A percentile compares a stretch with the other conserved stretches of the same genome.
Conservation (phyloP, 78 protist species). For the Tieghemostelium lacteum region DNA sequence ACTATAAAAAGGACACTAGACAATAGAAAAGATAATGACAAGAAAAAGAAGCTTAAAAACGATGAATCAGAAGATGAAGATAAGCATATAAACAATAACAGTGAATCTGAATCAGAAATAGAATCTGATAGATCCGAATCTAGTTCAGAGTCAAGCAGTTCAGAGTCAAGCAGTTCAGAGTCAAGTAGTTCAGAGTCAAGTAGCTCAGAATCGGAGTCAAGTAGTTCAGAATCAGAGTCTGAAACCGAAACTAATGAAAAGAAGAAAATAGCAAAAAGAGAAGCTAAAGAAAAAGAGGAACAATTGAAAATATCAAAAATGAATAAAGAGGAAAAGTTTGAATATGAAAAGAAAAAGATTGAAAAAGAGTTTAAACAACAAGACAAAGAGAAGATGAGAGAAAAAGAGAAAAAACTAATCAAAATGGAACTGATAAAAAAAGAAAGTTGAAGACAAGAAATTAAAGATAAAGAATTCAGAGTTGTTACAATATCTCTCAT, state of each 20-base stretch:
- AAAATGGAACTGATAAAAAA: background rate
- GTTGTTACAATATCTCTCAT: slow-evolving; percentile 10
- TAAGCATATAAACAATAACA: too few species aligned
- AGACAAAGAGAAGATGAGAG: slow-evolving; percentile 54
- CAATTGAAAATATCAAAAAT: slow-evolving; percentile 28
- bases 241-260: too few species aligned
- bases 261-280: too few species aligned
- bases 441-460: slow-evolving; percentile 23
- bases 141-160: too few species aligned
- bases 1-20: too few species aligned
- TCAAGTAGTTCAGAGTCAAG: background rate
- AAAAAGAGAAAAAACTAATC: slow-evolving; percentile 45
- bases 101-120: too few species aligned
- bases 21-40: too few species aligned
- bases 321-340: slow-evolving; percentile 7
- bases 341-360: slow-evolving; percentile 27
- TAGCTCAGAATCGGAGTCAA: background rate
- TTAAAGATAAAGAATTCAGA: slow-evolving; percentile 12
- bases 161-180: background rate
- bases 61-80: too few species aligned
- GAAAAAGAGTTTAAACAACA: slow-evolving; percentile 60
- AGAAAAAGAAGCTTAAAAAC: too few species aligned
- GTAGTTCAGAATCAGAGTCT: background rate
- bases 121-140: too few species aligned
- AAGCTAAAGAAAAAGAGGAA: slow-evolving; percentile 11